These are phyloP conservation scores for Microbotryum intermedium DNA, from an alignment of 1,284 basidiomycete genomes.

Conservation along the genomic window DNA sequence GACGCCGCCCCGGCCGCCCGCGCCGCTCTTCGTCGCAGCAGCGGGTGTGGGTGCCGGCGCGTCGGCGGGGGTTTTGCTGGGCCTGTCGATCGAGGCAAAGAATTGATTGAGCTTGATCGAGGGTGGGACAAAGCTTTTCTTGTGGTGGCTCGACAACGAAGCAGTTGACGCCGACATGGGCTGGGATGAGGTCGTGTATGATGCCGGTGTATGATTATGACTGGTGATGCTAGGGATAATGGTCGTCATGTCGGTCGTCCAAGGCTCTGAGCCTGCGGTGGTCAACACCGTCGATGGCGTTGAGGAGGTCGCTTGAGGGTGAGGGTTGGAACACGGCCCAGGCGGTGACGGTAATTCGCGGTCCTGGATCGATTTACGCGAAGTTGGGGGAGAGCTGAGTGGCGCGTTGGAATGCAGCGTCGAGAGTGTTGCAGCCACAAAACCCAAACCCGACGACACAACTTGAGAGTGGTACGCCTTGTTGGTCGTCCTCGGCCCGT, in stretches of 20 bases:
- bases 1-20: too few relatives aligned
- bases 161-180: too few relatives aligned
- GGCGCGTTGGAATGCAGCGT: neutral
- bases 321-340: neutral
- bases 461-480: neutral
- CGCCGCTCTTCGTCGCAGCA: too few relatives aligned
- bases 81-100: neutral
- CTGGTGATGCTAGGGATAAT: neutral
- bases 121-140: neutral
- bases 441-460: neutral
- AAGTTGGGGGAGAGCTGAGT: neutral
- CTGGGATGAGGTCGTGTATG: neutral
- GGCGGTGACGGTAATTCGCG: neutral
- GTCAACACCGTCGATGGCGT: neutral
- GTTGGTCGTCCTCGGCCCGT: too few relatives aligned
- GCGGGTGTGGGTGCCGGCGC: too few relatives aligned
- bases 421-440: neutral
- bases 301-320: neutral
- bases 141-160: neutral
- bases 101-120: neutral
- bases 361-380: neutral
- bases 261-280: neutral
- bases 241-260: neutral
- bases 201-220: neutral
- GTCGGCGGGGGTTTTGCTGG: neutral